Conservation (phyloP, 176 grass and related monocot genomes). For the Lolium perenne region DNA sequence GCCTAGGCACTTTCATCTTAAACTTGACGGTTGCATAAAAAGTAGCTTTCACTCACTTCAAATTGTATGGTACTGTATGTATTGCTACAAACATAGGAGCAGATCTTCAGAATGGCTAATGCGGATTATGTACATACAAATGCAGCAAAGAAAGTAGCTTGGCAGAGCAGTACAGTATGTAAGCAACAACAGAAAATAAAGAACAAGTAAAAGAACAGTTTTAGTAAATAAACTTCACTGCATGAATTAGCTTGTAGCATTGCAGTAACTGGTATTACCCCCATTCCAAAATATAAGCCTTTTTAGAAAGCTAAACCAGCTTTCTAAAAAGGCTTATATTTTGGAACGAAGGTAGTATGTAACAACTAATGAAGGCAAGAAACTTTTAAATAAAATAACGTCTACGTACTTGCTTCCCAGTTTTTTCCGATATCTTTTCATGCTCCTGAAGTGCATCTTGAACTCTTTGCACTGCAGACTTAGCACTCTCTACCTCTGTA, state of each 20-base stretch:
- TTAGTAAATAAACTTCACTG: slow-evolving; percentile 1
- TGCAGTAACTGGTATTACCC: slow-evolving; percentile 6
- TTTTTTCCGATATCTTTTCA: slow-evolving; percentile 54
- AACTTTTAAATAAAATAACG: neutral
- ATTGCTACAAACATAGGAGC: slow-evolving; percentile 3
- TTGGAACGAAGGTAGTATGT: neutral
- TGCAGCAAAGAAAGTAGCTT: slow-evolving; percentile 15
- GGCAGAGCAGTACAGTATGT: slow-evolving; percentile 20
- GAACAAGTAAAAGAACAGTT: neutral
- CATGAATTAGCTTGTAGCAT: slow-evolving; percentile 20
- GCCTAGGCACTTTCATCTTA: neutral
- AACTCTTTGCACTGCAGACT: slow-evolving; percentile 71
- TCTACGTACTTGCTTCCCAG: slow-evolving; percentile 67
- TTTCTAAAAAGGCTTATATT: too few relatives aligned
- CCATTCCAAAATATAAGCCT: too few relatives aligned
- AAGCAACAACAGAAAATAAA: neutral
- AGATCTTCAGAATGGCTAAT: slow-evolving; percentile 12
- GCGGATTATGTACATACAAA: neutral
- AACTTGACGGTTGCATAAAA: neutral
- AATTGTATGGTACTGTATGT: slow-evolving; percentile 18
- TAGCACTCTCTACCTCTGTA: slow-evolving; percentile 73
- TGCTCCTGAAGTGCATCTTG: slow-evolving; percentile 81
- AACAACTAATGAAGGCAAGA: slow-evolving; percentile 19
- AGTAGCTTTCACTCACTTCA: neutral
- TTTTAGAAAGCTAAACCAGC: too few relatives aligned